These are phyloP conservation scores for Globisporangium orthogonon DNA, from an alignment of 352 stramenopile species.

Conservation along the genomic window DNA sequence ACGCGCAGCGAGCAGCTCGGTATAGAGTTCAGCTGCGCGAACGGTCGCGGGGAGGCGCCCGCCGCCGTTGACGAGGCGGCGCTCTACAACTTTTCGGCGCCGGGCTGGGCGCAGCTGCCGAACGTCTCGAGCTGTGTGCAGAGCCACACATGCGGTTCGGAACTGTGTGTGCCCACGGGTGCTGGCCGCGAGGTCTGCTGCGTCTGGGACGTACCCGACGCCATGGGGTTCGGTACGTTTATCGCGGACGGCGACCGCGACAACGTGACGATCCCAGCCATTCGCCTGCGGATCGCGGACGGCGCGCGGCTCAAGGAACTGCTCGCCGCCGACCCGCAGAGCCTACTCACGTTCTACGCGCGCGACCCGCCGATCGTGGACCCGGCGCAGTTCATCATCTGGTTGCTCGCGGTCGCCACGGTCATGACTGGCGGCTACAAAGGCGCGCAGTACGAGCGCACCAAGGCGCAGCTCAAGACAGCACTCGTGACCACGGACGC, in stretches of 20 bases:
- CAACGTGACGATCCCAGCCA: constrained; percentile 56
- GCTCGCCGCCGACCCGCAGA: constrained; percentile 9
- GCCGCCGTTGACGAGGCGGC: constrained; percentile 14
- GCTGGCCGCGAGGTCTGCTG: constrained; percentile 60
- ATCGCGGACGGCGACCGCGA: constrained; percentile 24
- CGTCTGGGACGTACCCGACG: constrained; percentile 69
- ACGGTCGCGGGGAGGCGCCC: constrained; percentile 27
- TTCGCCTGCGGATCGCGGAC: constrained; percentile 62
- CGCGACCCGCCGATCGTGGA: constrained; percentile 51
- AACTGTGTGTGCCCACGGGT: constrained; percentile 56
- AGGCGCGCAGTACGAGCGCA: constrained; percentile 54
- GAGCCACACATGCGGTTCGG: constrained; percentile 38
- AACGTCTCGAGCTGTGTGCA: constrained; percentile 38
- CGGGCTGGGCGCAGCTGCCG: constrained; percentile 26
- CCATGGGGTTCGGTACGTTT: constrained; percentile 51
- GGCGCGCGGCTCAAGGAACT: constrained; percentile 44
- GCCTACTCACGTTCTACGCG: constrained; percentile 53
- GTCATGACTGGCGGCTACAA: constrained; percentile 74
- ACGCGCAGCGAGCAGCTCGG: constrained; percentile 18
- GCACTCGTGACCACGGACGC: constrained; percentile 38
- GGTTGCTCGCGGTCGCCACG: constrained; percentile 64
- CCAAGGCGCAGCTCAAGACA: constrained; percentile 48
- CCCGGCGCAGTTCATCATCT: constrained; percentile 66
- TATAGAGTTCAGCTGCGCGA: constrained; percentile 58
- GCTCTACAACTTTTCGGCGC: constrained; percentile 21